Evolutionary conservation across 1,139 yeast genomes (phyloP).

Genomic region (Zygosaccharomyces sapae): DNA sequence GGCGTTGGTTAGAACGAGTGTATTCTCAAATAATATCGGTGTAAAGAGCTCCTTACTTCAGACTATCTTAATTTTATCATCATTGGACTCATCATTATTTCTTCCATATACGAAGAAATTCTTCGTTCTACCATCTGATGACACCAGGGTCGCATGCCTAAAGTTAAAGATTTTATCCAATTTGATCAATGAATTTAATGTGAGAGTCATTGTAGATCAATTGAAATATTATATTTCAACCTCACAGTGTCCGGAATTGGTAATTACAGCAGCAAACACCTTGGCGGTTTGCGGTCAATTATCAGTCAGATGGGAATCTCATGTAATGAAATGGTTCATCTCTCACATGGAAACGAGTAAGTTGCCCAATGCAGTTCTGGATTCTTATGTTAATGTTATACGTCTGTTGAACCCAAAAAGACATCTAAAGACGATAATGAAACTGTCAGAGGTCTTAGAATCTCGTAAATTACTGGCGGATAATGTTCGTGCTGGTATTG

Average conservation of each 20-base stretch:
- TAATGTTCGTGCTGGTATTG: constrained; percentile 72
- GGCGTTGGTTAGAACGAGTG: constrained; percentile 44
- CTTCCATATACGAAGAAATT: constrained; percentile 49
- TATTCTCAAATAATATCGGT: constrained; percentile 37
- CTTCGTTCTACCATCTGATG: constrained; percentile 58
- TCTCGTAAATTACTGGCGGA: constrained; percentile 25
- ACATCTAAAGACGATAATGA: constrained; percentile 42
- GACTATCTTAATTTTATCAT: constrained; percentile 41
- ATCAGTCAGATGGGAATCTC: constrained; percentile 36
- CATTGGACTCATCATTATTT: constrained; percentile 45
- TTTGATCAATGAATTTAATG: constrained; percentile 51
- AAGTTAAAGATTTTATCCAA: constrained; percentile 65
- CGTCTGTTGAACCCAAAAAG: constrained; percentile 54
- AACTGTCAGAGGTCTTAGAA: constrained; percentile 37
- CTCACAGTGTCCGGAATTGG: constrained; percentile 39
- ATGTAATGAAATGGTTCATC: constrained; percentile 45
- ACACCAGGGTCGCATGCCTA: constrained; percentile 42
- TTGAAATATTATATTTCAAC: constrained; percentile 60
- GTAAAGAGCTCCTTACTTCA: constrained; percentile 43
- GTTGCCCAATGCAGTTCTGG: constrained; percentile 40
- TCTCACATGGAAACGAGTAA: constrained; percentile 36
- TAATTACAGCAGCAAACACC: constrained; percentile 56
- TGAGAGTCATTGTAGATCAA: constrained; percentile 54
- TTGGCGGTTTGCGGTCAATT: constrained; percentile 51
- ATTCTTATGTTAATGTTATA: constrained; percentile 63